Percentiles rank a stretch among this genome's conserved stretches.
Evolutionary conservation across 345 rosid genomes (phyloP).

Genomic region (Trapa bicornis): DNA sequence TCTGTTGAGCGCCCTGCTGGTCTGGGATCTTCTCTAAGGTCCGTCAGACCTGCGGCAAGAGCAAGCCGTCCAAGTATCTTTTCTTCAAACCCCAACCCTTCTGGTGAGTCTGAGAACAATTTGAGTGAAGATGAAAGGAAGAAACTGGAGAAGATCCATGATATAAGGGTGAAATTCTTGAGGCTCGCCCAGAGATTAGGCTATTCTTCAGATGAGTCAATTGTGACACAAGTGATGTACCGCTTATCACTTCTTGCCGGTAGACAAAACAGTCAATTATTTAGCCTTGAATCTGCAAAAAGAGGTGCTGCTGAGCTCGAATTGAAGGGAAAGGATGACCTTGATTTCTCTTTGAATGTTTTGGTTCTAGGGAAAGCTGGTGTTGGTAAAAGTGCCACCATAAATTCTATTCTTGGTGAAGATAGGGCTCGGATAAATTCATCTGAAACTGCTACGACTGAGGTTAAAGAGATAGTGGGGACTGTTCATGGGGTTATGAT

Average conservation of each 20-base stretch:
- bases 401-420: conserved; percentile 78
- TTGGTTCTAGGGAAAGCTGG: conserved; percentile 88
- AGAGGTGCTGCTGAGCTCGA: conserved; percentile 62
- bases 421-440: conserved; percentile 56
- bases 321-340: conserved; percentile 45
- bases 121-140: conserved; percentile 79
- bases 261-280: conserved; percentile 51
- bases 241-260: conserved; percentile 70
- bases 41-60: conserved; percentile 54
- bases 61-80: conserved; percentile 46
- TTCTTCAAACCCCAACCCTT: conserved; percentile 27
- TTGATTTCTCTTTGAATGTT: conserved; percentile 58
- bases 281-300: conserved; percentile 75
- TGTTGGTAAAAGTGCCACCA: conserved; percentile 90
- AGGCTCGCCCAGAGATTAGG: conserved; percentile 79
- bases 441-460: conserved; percentile 60
- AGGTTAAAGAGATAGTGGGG: conserved; percentile 59
- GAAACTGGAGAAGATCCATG: conserved; percentile 71
- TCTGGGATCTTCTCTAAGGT: conserved; percentile 66
- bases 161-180: conserved; percentile 60
- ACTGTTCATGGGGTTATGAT: conserved; percentile 56
- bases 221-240: conserved; percentile 71
- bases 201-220: conserved; percentile 64
- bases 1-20: conserved; percentile 92
- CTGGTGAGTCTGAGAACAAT: conserved; percentile 37